Percentiles rank a stretch among this genome's conserved stretches.
Evolutionary conservation across 2,329 filamentous ascomycete genomes (phyloP).

Genomic region (Aspergillus intermedius): DNA sequence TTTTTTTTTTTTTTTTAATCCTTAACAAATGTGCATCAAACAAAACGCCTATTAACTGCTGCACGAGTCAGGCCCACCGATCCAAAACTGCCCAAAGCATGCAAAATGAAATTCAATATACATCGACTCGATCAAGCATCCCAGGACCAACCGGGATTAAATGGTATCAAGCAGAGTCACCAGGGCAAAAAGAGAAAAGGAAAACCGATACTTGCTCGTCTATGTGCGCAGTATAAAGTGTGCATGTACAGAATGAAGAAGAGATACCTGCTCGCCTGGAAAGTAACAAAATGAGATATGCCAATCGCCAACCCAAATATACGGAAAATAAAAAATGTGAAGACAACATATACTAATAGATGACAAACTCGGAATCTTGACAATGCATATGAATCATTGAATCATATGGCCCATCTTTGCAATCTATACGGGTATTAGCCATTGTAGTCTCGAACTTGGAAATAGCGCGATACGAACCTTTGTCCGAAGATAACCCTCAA

Average conservation of each 20-base stretch:
- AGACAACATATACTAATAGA: background rate
- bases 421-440: conserved; percentile 48
- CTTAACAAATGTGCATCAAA: too few relatives aligned
- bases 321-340: background rate
- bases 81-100: too few relatives aligned
- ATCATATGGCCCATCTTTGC: conserved; percentile 81
- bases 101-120: background rate
- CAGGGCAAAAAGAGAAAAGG: background rate
- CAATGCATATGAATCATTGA: conserved; percentile 22
- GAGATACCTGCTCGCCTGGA: background rate
- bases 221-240: background rate
- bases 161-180: conserved; percentile 1
- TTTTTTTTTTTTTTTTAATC: too few relatives aligned
- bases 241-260: conserved; percentile 1
- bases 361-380: too few relatives aligned
- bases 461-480: conserved; percentile 57
- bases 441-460: conserved; percentile 1
- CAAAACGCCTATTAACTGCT: too few relatives aligned
- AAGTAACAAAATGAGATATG: conserved; percentile 1
- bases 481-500: conserved; percentile 88
- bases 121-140: background rate
- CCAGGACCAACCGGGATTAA: background rate
- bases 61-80: too few relatives aligned
- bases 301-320: background rate
- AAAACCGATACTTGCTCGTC: conserved; percentile 1